phyloP scores from a whole-genome alignment of 116 monocot genomes.

The Posidonia oceanica region DNA sequence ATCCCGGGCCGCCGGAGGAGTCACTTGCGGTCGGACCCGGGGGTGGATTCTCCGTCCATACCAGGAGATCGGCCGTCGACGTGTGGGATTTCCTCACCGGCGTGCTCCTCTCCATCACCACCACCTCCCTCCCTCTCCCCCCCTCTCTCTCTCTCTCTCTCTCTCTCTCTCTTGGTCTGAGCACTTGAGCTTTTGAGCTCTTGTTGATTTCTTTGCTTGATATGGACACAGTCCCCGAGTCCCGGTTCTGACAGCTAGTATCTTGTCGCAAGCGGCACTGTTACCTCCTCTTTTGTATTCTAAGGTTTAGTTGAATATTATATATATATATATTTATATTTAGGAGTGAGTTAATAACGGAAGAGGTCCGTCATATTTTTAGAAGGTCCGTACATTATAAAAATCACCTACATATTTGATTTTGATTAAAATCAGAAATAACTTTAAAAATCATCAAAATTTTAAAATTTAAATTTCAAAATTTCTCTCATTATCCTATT shows the following conservation, averaged over 20 bases:
- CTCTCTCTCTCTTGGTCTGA: neutral
- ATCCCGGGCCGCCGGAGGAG: slow-evolving; percentile 12
- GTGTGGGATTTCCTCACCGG: slow-evolving; percentile 45
- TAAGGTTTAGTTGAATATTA: no score
- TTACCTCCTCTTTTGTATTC: neutral
- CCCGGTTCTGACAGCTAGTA: neutral
- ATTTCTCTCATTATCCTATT: no score
- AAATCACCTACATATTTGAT: no score
- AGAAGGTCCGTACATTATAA: no score
- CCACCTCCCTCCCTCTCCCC: slow-evolving; percentile 1
- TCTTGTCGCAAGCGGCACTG: neutral
- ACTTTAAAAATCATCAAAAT: no score
- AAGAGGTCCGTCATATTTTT: no score
- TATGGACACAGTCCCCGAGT: neutral
- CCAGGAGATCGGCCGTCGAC: slow-evolving; percentile 50
- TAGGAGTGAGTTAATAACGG: no score
- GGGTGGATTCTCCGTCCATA: slow-evolving; percentile 43
- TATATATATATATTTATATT: no score
- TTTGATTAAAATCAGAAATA: no score
- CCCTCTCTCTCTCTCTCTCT: no score
- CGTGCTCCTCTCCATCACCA: slow-evolving; percentile 33
- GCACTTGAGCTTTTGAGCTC: slow-evolving; percentile 1
- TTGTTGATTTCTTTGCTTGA: neutral
- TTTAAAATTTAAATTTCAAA: no score
- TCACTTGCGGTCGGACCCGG: slow-evolving; percentile 4